These are phyloP conservation scores for Trichoderma hamatum DNA, from an alignment of 2,329 filamentous ascomycete genomes.

Conservation along the genomic window DNA sequence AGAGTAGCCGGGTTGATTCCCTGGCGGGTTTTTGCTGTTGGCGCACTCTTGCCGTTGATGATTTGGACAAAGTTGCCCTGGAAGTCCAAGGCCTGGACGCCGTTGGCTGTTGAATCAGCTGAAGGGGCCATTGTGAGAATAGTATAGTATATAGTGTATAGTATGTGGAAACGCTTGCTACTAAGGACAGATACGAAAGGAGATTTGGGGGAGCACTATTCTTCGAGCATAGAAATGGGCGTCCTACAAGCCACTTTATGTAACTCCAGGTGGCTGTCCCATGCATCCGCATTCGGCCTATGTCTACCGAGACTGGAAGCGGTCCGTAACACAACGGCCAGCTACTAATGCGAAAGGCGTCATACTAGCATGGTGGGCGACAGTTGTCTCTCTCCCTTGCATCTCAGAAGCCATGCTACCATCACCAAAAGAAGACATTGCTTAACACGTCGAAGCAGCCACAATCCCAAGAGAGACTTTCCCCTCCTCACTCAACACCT, in stretches of 20 bases:
- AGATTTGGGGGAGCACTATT: not conserved
- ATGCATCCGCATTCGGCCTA: no score
- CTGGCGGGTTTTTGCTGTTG: constrained; percentile 30
- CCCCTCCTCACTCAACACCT: not conserved
- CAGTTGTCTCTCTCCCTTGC: not conserved
- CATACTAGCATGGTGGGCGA: not conserved
- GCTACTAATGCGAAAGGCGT: not conserved
- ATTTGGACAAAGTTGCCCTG: constrained; percentile 24
- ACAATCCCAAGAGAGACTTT: not conserved
- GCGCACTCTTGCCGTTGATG: constrained; percentile 33
- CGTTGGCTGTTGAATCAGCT: not conserved
- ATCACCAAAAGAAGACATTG: not conserved
- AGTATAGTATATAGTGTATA: not conserved
- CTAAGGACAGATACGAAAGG: not conserved
- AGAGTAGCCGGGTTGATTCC: constrained; percentile 39
- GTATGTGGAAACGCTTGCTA: constrained; percentile 4
- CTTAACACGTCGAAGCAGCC: not conserved
- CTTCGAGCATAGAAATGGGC: not conserved
- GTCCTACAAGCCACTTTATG: constrained; percentile 7
- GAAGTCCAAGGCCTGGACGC: constrained; percentile 2
- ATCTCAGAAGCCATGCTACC: not conserved
- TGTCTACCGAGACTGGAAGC: constrained; percentile 3
- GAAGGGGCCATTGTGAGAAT: constrained; percentile 16
- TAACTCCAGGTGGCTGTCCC: not conserved
- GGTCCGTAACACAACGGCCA: constrained; percentile 7